Conservation (phyloP, 139 green algal genomes). For the Cymbomonas tetramitiformis region DNA sequence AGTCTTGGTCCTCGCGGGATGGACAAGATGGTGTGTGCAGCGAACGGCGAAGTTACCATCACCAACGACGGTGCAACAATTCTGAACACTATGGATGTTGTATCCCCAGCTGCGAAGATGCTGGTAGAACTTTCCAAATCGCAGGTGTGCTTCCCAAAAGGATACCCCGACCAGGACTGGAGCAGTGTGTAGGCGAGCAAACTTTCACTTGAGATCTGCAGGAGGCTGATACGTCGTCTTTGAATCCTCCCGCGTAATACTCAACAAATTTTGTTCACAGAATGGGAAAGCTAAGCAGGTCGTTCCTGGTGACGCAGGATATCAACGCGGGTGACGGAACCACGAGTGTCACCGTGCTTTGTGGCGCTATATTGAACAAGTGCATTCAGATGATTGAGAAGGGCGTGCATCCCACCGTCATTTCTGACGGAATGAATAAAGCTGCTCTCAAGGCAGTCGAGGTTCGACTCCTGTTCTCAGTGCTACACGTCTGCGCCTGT, state of each 20-base stretch:
- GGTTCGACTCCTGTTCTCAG: no score
- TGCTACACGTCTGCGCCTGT: no score
- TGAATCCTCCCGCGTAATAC: no score
- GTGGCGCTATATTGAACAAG: constrained; percentile 76
- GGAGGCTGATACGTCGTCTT: no score
- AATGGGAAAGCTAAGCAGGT: no score
- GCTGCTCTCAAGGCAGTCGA: constrained; percentile 56
- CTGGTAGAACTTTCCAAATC: constrained; percentile 93
- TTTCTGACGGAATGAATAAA: constrained; percentile 79
- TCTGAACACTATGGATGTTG: constrained; percentile 91
- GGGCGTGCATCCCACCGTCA: constrained; percentile 84
- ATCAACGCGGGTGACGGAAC: constrained; percentile 93
- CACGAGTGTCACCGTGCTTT: constrained; percentile 81
- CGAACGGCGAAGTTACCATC: constrained; percentile 91
- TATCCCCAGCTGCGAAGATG: constrained; percentile 96
- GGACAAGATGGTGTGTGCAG: constrained; percentile 94
- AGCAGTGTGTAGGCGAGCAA: not conserved
- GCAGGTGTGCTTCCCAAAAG: no score
- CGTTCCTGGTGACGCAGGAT: no score
- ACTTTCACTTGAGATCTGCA: not conserved
- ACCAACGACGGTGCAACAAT: constrained; percentile 98
- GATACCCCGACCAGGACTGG: constrained; percentile 22
- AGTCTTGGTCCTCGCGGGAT: constrained; percentile 84
- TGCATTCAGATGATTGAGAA: constrained; percentile 61
- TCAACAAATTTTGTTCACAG: no score